A percentile compares a stretch with the other conserved stretches of the same genome.
phyloP scores from a whole-genome alignment of 345 rosid genomes.

The Hibiscus mutabilis region DNA sequence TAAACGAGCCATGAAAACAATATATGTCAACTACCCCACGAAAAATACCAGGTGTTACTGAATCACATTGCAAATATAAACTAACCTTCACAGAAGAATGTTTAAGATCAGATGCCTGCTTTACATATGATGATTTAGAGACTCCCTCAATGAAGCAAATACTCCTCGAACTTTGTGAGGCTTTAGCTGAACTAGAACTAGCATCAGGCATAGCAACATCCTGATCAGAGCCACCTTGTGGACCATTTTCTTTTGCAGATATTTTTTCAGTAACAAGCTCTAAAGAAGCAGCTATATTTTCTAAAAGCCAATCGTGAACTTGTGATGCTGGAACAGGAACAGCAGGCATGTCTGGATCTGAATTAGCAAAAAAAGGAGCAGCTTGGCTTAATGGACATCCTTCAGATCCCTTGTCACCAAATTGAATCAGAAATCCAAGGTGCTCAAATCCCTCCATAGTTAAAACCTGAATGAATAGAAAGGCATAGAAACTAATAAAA shows the following conservation, averaged over 20 bases:
- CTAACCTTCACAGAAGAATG: slow-evolving; percentile 92
- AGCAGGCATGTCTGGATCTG: slow-evolving; percentile 99
- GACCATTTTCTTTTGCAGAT: slow-evolving; percentile 85
- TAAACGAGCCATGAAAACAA: background rate
- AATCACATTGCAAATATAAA: background rate
- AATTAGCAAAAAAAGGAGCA: slow-evolving; percentile 94
- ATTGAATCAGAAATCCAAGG: slow-evolving; percentile 87
- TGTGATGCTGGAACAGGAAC: slow-evolving; percentile 84
- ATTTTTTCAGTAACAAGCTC: slow-evolving; percentile 73
- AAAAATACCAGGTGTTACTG: background rate
- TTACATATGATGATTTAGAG: slow-evolving; percentile 77
- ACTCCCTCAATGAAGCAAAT: slow-evolving; percentile 84
- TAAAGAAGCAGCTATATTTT: slow-evolving; percentile 70
- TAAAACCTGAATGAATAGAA: slow-evolving; percentile 56
- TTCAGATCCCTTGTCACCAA: slow-evolving; percentile 88
- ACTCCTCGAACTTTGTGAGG: slow-evolving; percentile 55
- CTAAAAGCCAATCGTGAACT: slow-evolving; percentile 86
- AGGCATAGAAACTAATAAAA: background rate
- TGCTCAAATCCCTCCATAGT: slow-evolving; percentile 93
- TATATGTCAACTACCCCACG: background rate
- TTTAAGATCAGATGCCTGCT: slow-evolving; percentile 85
- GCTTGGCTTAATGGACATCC: slow-evolving; percentile 78
- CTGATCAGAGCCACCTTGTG: slow-evolving; percentile 59
- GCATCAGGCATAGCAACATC: slow-evolving; percentile 96
- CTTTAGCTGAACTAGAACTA: slow-evolving; percentile 59